phyloP scores from a whole-genome alignment of 371 early-diverging fungal species.

The Mortierella sp. region DNA sequence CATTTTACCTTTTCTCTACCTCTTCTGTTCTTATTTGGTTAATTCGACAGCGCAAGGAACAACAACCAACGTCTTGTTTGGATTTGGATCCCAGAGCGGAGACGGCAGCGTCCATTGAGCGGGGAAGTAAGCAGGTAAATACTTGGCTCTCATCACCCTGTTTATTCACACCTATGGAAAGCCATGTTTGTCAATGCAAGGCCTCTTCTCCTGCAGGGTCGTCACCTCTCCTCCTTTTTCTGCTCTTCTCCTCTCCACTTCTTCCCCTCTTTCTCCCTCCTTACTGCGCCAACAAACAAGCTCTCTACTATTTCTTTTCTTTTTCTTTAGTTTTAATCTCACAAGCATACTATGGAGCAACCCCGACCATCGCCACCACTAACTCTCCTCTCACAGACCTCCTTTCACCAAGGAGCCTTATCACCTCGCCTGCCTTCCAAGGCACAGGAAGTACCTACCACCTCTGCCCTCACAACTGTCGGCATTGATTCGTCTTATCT shows the following conservation, averaged over 20 bases:
- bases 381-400: neutral
- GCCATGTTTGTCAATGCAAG: too few species aligned
- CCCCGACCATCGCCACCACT: neutral
- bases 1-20: neutral
- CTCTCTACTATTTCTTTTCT: too few species aligned
- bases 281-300: too few species aligned
- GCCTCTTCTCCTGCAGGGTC: neutral
- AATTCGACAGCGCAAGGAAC: neutral
- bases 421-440: neutral
- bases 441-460: neutral
- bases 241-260: too few species aligned
- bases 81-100: neutral
- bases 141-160: too few species aligned
- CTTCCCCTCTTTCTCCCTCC: neutral
- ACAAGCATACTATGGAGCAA: neutral
- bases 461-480: too few species aligned
- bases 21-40: neutral
- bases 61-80: neutral
- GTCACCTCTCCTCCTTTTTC: too few species aligned
- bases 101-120: neutral
- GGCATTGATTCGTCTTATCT: too few species aligned
- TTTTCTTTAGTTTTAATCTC: neutral
- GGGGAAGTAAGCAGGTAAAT: neutral
- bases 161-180: neutral
- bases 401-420: neutral